A percentile compares a stretch with the other conserved stretches of the same genome.
These are phyloP conservation scores for Vitis labrusca DNA, from an alignment of 164 flowering plant genomes.

Conservation along the genomic window DNA sequence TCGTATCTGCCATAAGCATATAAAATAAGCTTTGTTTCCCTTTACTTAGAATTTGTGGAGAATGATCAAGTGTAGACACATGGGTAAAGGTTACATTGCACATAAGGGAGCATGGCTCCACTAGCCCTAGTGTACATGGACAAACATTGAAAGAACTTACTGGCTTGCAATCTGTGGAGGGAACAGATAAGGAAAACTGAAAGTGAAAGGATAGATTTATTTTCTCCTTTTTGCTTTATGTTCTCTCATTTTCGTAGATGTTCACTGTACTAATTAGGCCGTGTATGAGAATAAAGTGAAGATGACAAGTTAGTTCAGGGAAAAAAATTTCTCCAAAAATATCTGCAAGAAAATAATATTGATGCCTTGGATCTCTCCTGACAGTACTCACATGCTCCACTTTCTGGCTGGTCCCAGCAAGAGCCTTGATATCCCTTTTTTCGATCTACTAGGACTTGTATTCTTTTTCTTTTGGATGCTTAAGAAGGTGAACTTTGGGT, in stretches of 20 bases:
- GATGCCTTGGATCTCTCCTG: conserved; percentile 15
- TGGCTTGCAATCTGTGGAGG: not conserved
- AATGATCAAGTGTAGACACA: too few species aligned
- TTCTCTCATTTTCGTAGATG: not conserved
- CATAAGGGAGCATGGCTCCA: too few species aligned
- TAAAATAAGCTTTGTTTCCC: too few species aligned
- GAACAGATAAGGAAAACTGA: not conserved
- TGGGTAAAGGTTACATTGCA: too few species aligned
- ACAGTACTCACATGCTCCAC: conserved; percentile 27
- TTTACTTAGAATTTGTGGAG: too few species aligned
- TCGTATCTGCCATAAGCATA: too few species aligned
- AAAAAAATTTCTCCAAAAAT: not conserved
- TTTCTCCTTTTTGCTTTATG: not conserved
- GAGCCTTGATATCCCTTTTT: conserved; percentile 1
- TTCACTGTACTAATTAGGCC: not conserved
- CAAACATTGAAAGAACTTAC: too few species aligned
- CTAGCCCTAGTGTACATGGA: too few species aligned
- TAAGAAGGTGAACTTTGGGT: conserved; percentile 2
- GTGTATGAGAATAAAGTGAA: not conserved
- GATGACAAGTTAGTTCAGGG: conserved; percentile 4
- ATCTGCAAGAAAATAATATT: conserved; percentile 3
- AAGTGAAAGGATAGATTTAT: not conserved
- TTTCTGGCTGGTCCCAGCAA: conserved; percentile 20
- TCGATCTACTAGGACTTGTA: not conserved
- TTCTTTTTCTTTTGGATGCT: conserved; percentile 1